Percentiles rank a stretch among this genome's conserved stretches.
Evolutionary conservation across 805 yeast species (phyloP).

Genomic region (Candida ipomoeae): DNA sequence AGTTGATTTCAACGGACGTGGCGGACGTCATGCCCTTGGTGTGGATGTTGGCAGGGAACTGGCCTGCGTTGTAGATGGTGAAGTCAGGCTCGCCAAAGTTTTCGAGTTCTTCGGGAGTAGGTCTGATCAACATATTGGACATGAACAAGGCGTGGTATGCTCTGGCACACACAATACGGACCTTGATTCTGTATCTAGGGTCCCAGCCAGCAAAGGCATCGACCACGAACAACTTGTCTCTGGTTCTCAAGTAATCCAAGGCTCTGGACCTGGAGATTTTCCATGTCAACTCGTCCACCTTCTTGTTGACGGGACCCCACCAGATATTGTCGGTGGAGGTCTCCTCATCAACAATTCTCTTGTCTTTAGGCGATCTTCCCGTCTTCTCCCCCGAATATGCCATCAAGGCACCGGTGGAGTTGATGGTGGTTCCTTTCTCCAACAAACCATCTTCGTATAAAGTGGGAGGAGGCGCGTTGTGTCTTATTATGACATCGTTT

Average conservation of each 20-base stretch:
- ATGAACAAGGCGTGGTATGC: conserved; percentile 97
- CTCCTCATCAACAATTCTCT: conserved; percentile 94
- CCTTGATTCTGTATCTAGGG: conserved; percentile 93
- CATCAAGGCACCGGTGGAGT: conserved; percentile 90
- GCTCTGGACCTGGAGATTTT: conserved; percentile 94
- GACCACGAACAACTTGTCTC: conserved; percentile 88
- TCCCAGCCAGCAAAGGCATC: conserved; percentile 99
- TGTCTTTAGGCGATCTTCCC: conserved; percentile 98
- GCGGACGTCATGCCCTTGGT: conserved; percentile 97
- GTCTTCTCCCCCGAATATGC: conserved; percentile 95
- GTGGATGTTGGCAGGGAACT: conserved; percentile 95
- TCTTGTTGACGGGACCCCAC: conserved; percentile 99
- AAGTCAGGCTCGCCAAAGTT: conserved; percentile 96
- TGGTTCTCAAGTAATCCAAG: conserved; percentile 91
- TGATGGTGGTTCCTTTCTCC: conserved; percentile 87
- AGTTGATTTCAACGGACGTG: conserved; percentile 93
- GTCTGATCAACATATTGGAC: conserved; percentile 97
- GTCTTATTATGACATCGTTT: conserved; percentile 66
- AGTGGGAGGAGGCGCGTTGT: conserved; percentile 90
- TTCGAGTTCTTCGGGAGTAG: conserved; percentile 82
- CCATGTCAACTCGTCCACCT: conserved; percentile 93
- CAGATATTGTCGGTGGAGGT: conserved; percentile 80
- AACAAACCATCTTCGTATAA: conserved; percentile 90
- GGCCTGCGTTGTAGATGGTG: conserved; percentile 97
- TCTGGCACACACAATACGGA: conserved; percentile 93